Base-by-base conservation (phyloP, 768 basidiomycete genomes). In the Leccinum variicolor region DNA sequence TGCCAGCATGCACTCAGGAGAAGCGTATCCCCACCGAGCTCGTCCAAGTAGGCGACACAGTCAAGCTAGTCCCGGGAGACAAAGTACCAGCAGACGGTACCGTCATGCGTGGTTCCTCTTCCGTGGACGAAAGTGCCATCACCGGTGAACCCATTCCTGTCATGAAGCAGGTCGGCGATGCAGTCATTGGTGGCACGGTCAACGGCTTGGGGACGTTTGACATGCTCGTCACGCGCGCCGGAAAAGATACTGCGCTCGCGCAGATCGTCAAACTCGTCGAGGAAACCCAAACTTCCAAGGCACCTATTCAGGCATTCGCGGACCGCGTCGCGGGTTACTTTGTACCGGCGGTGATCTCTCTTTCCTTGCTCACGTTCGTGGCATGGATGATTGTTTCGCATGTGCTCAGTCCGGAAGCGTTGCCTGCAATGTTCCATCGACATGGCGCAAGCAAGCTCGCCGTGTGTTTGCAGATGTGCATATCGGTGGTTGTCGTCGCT, bases 161-260 rank as follows among this genome's bases (percentile, higher is more conserved):
- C 9, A 75, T 88, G 53, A 99, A 99, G 74, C 85, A 87, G 60
- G 69, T 81, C 7, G 94, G 94, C 4, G 92, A 95, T 66, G 68
- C 74, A 41, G 94, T 98, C 47, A 98, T 98, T 61, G 97, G 97
- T 6, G 97, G 97, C 0, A 98, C 97, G 0, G 86, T 99, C 70
- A 99, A 99, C 65, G 93, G 94, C 4, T 79, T 95, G 9, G 97
- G 97, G n/a, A 93, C 94, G 1, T 92, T 98, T 72, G 93, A 98
- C 70, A 94, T 99, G 89, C 74, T 87, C 31, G 94, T 99, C 65
- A 94, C 91, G 1, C 89, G 94, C 13, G 94, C 97, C 4, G 97
- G 97, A 39, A 90, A 93, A 66, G 94, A 99, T 69, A 98, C 97
- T 0, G 94, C 97, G 1, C 81, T 99, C 10, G 84, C 94, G 4